Percentiles rank a stretch among this genome's conserved stretches.
These are phyloP conservation scores for Porcisia deanei DNA, from an alignment of 208 protist genomes.

Conservation along the genomic window DNA sequence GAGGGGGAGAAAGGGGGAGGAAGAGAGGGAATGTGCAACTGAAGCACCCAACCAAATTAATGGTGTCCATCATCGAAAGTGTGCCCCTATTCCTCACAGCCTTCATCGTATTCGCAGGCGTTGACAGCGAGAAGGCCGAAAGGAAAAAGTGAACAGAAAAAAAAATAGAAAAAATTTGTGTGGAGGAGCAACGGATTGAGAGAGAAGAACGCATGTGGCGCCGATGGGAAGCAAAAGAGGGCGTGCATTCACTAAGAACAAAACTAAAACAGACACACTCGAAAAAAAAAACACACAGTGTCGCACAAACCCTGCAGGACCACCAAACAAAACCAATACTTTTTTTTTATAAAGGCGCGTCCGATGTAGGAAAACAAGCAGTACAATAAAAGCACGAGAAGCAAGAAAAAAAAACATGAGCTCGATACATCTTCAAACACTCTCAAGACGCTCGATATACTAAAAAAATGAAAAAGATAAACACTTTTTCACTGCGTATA, in stretches of 20 bases:
- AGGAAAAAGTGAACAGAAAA: conserved; percentile 1
- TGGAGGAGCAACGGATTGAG: background rate
- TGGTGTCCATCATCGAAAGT: no score
- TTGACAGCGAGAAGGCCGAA: conserved; percentile 13
- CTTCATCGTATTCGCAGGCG: background rate
- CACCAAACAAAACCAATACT: no score
- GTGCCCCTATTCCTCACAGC: background rate
- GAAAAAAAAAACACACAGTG: no score
- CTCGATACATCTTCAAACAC: no score
- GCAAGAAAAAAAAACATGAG: no score
- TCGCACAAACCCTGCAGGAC: no score
- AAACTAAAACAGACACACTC: no score
- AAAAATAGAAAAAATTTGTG: conserved; percentile 2
- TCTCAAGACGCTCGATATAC: background rate
- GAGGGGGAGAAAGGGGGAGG: conserved; percentile 4
- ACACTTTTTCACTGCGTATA: background rate
- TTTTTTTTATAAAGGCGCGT: no score
- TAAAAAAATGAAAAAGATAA: background rate
- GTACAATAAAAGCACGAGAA: no score
- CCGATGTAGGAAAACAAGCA: no score
- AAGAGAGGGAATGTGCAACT: conserved; percentile 2
- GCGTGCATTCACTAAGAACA: no score
- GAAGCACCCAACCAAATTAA: no score
- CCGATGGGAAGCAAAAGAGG: background rate
- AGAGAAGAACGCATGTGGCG: background rate